A percentile compares a stretch with the other conserved stretches of the same genome.
Evolutionary conservation across 1,139 yeast genomes (phyloP).

Genomic region (Geotrichum restrictum): DNA sequence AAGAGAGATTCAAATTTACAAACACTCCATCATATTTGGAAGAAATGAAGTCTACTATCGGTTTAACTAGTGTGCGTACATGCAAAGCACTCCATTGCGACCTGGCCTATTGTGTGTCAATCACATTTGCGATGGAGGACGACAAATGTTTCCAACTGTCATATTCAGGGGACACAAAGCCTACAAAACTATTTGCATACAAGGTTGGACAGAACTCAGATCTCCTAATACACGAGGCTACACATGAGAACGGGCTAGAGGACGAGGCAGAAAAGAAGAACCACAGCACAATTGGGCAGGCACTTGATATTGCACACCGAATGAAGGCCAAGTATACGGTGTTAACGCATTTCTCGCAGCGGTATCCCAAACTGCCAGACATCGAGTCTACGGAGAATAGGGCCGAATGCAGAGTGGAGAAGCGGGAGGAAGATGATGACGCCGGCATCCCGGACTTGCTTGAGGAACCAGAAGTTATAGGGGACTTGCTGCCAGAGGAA

Average conservation of each 20-base stretch:
- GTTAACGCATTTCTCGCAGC: constrained; percentile 87
- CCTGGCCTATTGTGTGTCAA: constrained; percentile 70
- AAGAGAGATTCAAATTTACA: constrained; percentile 1
- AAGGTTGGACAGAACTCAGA: constrained; percentile 67
- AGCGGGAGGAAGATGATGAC: constrained; percentile 26
- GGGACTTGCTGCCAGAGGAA: neutral
- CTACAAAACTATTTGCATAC: constrained; percentile 57
- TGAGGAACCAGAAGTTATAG: neutral
- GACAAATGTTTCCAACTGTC: constrained; percentile 57
- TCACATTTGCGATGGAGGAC: constrained; percentile 43
- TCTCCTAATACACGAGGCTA: constrained; percentile 85
- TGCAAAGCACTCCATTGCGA: constrained; percentile 83
- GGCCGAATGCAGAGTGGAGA: neutral
- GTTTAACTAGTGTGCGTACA: constrained; percentile 43
- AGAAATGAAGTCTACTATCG: constrained; percentile 9
- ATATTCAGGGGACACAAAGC: constrained; percentile 94
- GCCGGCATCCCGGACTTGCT: constrained; percentile 9
- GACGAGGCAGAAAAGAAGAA: constrained; percentile 78
- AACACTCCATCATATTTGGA: constrained; percentile 4
- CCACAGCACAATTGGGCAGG: constrained; percentile 91
- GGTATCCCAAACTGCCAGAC: constrained; percentile 70
- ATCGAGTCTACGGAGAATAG: constrained; percentile 33
- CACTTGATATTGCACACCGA: constrained; percentile 59
- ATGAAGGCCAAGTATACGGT: constrained; percentile 74
- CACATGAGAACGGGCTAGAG: constrained; percentile 74